phyloP scores from a whole-genome alignment of 2,329 filamentous ascomycete genomes.

The Pezicula rhizophila region DNA sequence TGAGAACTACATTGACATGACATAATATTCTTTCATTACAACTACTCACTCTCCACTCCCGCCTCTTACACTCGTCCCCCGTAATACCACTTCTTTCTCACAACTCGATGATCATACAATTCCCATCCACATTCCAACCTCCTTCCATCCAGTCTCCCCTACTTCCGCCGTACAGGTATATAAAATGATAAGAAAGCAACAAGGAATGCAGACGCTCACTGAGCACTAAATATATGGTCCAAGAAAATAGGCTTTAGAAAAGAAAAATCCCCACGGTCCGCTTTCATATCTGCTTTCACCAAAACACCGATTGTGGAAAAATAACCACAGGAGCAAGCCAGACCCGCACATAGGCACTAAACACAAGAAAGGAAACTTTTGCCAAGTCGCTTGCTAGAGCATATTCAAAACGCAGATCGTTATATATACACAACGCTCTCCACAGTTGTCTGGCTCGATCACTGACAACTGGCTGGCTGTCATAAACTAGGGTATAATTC shows the following conservation, averaged over 20 bases:
- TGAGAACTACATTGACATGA: too few species aligned
- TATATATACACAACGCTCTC: too few species aligned
- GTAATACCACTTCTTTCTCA: too few species aligned
- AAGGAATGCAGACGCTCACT: conserved; percentile 24
- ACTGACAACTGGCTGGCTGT: neutral
- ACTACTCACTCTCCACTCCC: too few species aligned
- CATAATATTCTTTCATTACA: too few species aligned
- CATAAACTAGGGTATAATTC: conserved; percentile 1
- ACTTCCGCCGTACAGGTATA: neutral
- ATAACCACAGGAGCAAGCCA: neutral
- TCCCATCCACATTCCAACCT: too few species aligned
- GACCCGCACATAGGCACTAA: neutral
- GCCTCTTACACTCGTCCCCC: too few species aligned
- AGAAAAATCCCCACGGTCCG: neutral
- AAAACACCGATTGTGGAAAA: neutral
- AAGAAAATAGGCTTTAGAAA: conserved; percentile 7
- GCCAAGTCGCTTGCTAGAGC: neutral
- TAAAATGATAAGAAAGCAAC: neutral
- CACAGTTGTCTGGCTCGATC: too few species aligned
- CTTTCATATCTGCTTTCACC: neutral
- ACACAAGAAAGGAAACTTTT: neutral
- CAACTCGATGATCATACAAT: too few species aligned
- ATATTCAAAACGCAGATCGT: neutral
- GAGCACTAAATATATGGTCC: conserved; percentile 35
- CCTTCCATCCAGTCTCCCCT: too few species aligned